Evolutionary conservation across 2,329 filamentous ascomycete genomes (phyloP).

Genomic region (Colletotrichum sp.): DNA sequence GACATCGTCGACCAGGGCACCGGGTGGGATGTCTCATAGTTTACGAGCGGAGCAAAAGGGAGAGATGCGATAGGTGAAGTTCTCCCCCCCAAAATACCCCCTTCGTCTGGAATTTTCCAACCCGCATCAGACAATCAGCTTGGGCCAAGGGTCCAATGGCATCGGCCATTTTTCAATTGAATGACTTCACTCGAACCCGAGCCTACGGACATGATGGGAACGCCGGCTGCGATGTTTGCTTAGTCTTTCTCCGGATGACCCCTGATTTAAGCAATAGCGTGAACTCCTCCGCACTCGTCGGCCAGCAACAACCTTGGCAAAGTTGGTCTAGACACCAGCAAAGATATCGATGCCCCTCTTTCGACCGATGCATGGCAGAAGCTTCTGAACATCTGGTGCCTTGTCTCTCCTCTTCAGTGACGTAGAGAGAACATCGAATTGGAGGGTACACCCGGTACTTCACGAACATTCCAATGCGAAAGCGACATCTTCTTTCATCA

Average conservation of each 20-base stretch:
- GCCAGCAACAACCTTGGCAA: not conserved
- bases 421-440: not conserved
- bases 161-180: not conserved
- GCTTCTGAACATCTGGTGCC: not conserved
- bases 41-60: not conserved
- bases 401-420: not conserved
- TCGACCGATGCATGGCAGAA: not conserved
- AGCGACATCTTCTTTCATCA: not conserved
- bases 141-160: not conserved
- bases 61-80: constrained; percentile 3
- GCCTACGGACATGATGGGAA: not conserved
- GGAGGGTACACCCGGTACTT: not conserved
- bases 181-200: not conserved
- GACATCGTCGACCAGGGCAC: not conserved
- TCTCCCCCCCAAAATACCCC: not conserved
- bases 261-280: not conserved
- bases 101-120: not conserved
- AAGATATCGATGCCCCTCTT: not conserved
- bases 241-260: not conserved
- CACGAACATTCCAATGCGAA: not conserved
- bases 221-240: not conserved
- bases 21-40: not conserved
- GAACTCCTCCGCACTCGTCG: not conserved
- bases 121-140: not conserved
- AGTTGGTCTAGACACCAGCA: not conserved